Evolutionary conservation across 2,329 filamentous ascomycete genomes (phyloP).

Genomic region (Pyrenochaeta sp.): DNA sequence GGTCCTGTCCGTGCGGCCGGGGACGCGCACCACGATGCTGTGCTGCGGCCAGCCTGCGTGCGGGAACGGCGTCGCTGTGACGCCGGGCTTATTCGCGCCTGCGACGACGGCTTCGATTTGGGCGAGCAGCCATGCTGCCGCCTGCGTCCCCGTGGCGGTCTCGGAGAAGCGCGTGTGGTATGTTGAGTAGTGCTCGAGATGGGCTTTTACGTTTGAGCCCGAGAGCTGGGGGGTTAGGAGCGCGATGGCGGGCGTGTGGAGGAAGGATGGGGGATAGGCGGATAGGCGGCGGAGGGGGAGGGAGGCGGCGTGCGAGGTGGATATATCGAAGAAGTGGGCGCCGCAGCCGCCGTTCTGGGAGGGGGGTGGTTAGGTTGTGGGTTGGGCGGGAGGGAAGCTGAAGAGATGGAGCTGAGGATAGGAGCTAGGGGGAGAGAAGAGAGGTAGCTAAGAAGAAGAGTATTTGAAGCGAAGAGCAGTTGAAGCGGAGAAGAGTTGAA

Average conservation of each 20-base stretch:
- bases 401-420: too few species aligned
- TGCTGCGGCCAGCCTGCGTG: conserved; percentile 82
- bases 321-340: conserved; percentile 32
- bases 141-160: conserved; percentile 67
- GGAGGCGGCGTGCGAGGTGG: conserved; percentile 20
- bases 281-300: conserved; percentile 17
- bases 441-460: too few species aligned
- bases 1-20: conserved; percentile 80
- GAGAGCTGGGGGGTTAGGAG: conserved; percentile 20
- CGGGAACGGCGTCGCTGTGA: conserved; percentile 73
- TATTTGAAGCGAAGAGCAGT: too few species aligned
- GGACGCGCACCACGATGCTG: conserved; percentile 86
- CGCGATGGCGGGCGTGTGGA: conserved; percentile 17
- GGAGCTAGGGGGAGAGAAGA: too few species aligned
- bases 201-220: conserved; percentile 25
- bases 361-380: too few species aligned
- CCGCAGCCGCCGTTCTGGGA: conserved; percentile 24
- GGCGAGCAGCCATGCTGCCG: conserved; percentile 81
- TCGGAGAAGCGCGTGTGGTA: conserved; percentile 28
- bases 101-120: conserved; percentile 76
- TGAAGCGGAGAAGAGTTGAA: too few species aligned
- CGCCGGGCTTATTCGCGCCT: conserved; percentile 71
- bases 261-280: conserved; percentile 21
- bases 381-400: too few species aligned
- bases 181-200: conserved; percentile 22